These are phyloP conservation scores for Alloascoidea africana DNA, from an alignment of 805 yeast genomes.

Conservation along the genomic window DNA sequence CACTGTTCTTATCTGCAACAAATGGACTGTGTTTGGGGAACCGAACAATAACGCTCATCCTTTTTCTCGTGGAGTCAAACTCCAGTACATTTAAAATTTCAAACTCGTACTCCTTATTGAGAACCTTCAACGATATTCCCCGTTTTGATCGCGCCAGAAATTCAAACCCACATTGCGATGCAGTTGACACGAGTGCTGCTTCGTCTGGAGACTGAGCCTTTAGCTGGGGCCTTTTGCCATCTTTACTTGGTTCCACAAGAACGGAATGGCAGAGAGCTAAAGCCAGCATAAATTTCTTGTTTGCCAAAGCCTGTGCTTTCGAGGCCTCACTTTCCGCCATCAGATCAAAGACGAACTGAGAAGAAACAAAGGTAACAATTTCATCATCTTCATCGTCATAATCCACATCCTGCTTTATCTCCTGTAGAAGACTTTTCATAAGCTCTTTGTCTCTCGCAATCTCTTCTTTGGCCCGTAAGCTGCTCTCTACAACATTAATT, in stretches of 20 bases:
- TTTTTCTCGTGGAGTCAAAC: constrained; percentile 72
- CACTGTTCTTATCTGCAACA: constrained; percentile 20
- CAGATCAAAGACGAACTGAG: constrained; percentile 43
- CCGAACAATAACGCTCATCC: constrained; percentile 75
- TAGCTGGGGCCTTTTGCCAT: constrained; percentile 37
- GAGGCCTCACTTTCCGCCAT: constrained; percentile 29
- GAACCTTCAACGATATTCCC: constrained; percentile 39
- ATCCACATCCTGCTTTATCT: constrained; percentile 22
- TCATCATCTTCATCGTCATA: constrained; percentile 31
- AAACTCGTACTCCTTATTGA: constrained; percentile 58
- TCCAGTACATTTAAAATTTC: constrained; percentile 59
- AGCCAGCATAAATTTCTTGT: constrained; percentile 59
- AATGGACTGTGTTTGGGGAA: constrained; percentile 16
- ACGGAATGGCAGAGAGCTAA: constrained; percentile 73
- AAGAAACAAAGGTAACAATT: constrained; percentile 57
- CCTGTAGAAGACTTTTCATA: constrained; percentile 32
- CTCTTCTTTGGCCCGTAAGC: constrained; percentile 30
- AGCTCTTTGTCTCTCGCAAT: constrained; percentile 40
- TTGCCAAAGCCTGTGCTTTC: constrained; percentile 33
- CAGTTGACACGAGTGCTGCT: constrained; percentile 73
- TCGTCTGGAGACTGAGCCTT: constrained; percentile 83
- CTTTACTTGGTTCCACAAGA: constrained; percentile 37
- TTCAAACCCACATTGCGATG: constrained; percentile 61
- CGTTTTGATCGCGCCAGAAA: constrained; percentile 51
- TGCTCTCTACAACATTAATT: constrained; percentile 52